Base-by-base conservation (phyloP, 345 rosid species). In the Gossypium mustelinum region DNA sequence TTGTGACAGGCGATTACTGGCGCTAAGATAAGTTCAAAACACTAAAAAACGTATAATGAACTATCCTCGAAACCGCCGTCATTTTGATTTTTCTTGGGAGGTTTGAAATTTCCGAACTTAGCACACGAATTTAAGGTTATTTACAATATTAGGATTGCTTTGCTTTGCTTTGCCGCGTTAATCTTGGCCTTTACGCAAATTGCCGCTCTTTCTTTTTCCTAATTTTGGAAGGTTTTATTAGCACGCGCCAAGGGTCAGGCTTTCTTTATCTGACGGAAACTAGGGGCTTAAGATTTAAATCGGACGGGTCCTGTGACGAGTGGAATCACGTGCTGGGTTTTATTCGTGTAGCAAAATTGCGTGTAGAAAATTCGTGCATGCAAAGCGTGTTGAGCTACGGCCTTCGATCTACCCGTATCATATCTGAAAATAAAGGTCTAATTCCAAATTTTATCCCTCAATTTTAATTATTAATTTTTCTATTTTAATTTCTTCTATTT, bases 131-230 rank as follows among this genome's bases (percentile, higher is more conserved):
- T 59, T 43, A n/a, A 13, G 0, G 3, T 16, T 24, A 76, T 78
- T 78, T 60, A 74, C 75, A 17, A 24, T 29, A 39, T 3, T 61
- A 47, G 71, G 10, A n/a, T 69, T 48, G 12, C 78, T 68, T 76
- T 52, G 25, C 25, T 24, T 24, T 24, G 17, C 77, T 69, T 77
- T 16, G 64, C 75, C 81, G 78, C 84, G 85, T 78, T 67, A 73
- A 84, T 80, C 48, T 56, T 75, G 83, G 79, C 76, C 16, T 13
- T 81, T 76, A 66, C 72, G 73, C 63, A 68, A 57, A 22, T 70
- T 59, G 43, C 73, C 64, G 55, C 55, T 65, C 14, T 3, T 27
- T 14, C 56, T 18, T 24, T 50, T 75, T 55, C 48, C 48, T 34
- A 41, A 65, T 65, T 65, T 27, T 20, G 45, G 77, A 17, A 25